Evolutionary conservation across 2,329 filamentous ascomycete species (phyloP), one percentile per base, ranked within the genome.

Genomic region (Thelonectria discophora): DNA sequence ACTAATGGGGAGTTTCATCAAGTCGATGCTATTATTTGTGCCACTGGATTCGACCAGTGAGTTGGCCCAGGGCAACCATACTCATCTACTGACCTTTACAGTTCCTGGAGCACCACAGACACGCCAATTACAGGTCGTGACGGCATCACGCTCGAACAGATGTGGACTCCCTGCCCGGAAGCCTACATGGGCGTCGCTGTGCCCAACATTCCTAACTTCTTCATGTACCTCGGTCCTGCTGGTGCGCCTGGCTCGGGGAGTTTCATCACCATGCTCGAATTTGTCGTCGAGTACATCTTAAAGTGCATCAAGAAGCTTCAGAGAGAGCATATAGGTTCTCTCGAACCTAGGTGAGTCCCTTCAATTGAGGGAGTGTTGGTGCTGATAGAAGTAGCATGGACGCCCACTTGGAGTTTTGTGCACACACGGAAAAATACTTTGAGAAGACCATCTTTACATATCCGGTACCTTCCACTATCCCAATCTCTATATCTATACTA

Each of bases 171-270:
- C 4, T 60, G 42, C 11, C 58, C 58, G 1, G 53, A 61, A 37
- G 53, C 58, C 1, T 61, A 61, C 32, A 47, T 61, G 40, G 48
- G 39, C 6, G 40, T 52, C 6, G 27, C 27, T 3, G 53, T 60
- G 1, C 53, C 53, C 20, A 57, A 42, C 40, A 57, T 61, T 30
- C 53, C 58, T 17, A 61, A 57, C 47, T 57, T 57, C 21, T 57
- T 57, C 32, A 61, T 53, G 47, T 57, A 52, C 24, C 53, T 61
- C 18, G 58, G 53, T 2, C 58, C 58, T 18, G 53, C 53, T 34
- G 53, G 46, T 1, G 18, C 37, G 17, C 53, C 53, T 2, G 53
- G 56, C 9, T 54, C 56, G 5, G 56, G 56, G 10, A 48, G 49
- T 12, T 55, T 59, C 15, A 10, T 55, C 5, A 55, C 50, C 10